Conservation (phyloP, 2,329 filamentous ascomycete species). For the Celoporthe dispersa region DNA sequence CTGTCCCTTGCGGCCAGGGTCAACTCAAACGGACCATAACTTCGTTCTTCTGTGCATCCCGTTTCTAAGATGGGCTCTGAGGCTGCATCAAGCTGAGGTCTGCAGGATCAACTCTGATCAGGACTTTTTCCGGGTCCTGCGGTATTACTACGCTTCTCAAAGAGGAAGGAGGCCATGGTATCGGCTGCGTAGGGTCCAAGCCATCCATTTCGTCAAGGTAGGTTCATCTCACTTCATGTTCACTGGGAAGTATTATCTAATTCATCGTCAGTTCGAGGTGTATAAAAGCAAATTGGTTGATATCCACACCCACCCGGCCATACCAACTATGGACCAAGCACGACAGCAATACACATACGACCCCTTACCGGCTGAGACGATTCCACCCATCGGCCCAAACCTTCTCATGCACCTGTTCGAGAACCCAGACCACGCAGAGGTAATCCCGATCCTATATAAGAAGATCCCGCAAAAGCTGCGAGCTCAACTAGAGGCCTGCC, state of each 20-base stretch:
- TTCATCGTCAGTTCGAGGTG: slow-evolving; percentile 10
- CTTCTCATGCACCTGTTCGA: slow-evolving; percentile 37
- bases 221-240: neutral
- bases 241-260: neutral
- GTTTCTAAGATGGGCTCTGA: slow-evolving; percentile 27
- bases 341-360: slow-evolving; percentile 34
- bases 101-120: slow-evolving; percentile 33
- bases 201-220: slow-evolving; percentile 22
- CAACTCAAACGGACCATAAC: slow-evolving; percentile 20
- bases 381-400: slow-evolving; percentile 36
- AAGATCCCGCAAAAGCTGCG: slow-evolving; percentile 37
- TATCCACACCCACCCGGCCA: slow-evolving; percentile 8
- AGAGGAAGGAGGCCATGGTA: slow-evolving; percentile 29
- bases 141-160: slow-evolving; percentile 26
- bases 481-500: slow-evolving; percentile 33
- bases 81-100: slow-evolving; percentile 31
- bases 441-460: slow-evolving; percentile 32
- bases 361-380: slow-evolving; percentile 33
- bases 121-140: slow-evolving; percentile 32
- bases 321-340: slow-evolving; percentile 15
- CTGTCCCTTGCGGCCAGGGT: neutral
- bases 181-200: slow-evolving; percentile 8
- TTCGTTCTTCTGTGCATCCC: slow-evolving; percentile 32
- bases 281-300: slow-evolving; percentile 20
- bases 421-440: slow-evolving; percentile 35